Base-by-base conservation (phyloP, 1,284 basidiomycete species). In the Heterobasidion irregulare region DNA sequence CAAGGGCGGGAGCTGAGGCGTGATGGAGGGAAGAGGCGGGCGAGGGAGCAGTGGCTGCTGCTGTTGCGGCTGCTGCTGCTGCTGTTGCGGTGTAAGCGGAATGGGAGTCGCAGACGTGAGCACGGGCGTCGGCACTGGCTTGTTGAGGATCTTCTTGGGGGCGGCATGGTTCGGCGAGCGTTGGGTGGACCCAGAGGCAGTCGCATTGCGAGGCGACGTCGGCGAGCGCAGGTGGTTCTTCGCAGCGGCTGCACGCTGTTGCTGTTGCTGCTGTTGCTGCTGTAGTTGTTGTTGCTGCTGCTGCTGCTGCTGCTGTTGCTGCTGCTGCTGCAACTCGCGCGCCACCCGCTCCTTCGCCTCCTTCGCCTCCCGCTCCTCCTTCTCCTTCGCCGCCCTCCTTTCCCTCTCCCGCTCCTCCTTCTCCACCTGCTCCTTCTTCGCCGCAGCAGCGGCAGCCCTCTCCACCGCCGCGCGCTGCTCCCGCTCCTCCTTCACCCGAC, bases 351-450 rank as follows among this genome's bases (percentile, higher is more conserved):
- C 69, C 35, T 63, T 63, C 12, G 65, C 66, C 66, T 75, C 74
- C 51, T 59, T 63, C 2, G 47, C 47, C 61, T 70, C 77, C 65
- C 75, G 80, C 62, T 80, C 74, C 47, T 70, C 75, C 63, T 78
- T 78, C 70, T 87, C 88, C 66, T 76, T 84, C 53, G 78, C 78
- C 57, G 79, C 68, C 63, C 71, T 73, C 64, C 72, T 73, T 65
- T 84, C 84, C 46, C 74, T 76, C 60, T 87, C 86, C 50, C 76
- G 76, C 53, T 77, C 78, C 61, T 83, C 84, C 67, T 79, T 82
- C 66, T 85, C 82, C 60, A 80, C 77, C 55, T 80, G 76, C 57
- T 78, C 76, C 56, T 68, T 72, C 59, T 67, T 72, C 45, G 66
- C 70, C 56, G 70, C 71, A 63, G 73, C 70, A 53, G 70, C 66